Base-by-base conservation (phyloP, 2,329 filamentous ascomycete genomes). In the Pseudogymnoascus sp. region DNA sequence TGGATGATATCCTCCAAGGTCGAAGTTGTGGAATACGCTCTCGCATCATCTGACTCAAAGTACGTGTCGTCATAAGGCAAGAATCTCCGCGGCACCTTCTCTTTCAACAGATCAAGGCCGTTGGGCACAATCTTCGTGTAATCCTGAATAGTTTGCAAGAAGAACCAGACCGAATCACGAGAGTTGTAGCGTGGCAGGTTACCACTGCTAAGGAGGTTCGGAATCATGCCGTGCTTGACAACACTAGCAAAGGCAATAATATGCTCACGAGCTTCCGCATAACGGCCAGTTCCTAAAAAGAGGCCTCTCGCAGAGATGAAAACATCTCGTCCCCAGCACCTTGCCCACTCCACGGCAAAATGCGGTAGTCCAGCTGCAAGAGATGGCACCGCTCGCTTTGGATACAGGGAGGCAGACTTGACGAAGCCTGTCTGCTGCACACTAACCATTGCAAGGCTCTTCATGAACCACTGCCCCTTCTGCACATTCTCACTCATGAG, bases 141-240 rank as follows among this genome's bases (percentile, higher is more conserved):
- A 73, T 99, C 95, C 72, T 99, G 95, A 60, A 98, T 93, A 68
- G 90, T 90, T 75, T 99, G 95, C 62, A 99, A 77, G 80, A 96
- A 96, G 81, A 98, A 99, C 95, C 95, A 99, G 45, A 97, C 86
- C 0, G 95, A 96, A 76, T 99, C 95, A 66, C 95, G 85, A 48
- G 95, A 93, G 75, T 99, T 99, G 79, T 98, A 99, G 25, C 95
- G 85, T 2, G 95, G 95, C 14, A 88, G 83, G 66, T 89, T 90
- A 6, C 95, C 93, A 65, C 90, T 91, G 68, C 92, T 89, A 13
- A 99, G 81, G 19, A 99, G 82, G 72, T 99, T 99, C 13, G 95
- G 95, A 64, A 99, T 93, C 92, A 98, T 96, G 61, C 95, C 95
- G 71, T 99, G 95, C 80, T 99, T 99, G 69, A 99, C 79, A 10